Evolutionary conservation across 2,329 filamentous ascomycete species (phyloP), one percentile per base, ranked within the genome.

Genomic region (Arthroderma uncinatum): DNA sequence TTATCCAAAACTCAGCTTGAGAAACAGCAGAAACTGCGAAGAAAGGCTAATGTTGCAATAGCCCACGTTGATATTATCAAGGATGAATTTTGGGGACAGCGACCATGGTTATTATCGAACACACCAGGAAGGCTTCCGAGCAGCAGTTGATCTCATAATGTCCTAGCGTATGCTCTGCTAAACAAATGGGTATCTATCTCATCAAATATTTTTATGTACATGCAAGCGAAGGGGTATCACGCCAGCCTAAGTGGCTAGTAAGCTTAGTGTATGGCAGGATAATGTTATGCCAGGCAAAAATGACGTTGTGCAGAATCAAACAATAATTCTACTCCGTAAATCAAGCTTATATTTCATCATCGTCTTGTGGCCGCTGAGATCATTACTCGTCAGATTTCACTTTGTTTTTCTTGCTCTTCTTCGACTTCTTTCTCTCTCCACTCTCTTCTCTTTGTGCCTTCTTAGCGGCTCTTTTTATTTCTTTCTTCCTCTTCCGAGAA

Each of bases 41-140:
- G 81, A 59, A 96, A 95, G 71, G 91, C 90, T 0, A 80, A 80
- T 54, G 84, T 98, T 48, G 81, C 88, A 36, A 79, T 94, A 37
- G 85, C 91, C 67, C 90, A 97, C 75, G 74, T 93, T 59, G 93
- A 98, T 73, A 87, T 98, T 65, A 97, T 98, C 72, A 90, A 87
- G 65, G 89, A 97, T 71, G 87, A 89, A 2, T 98, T 98, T 68
- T 98, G 93, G 93, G 80, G 89, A 62, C 80, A 79, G 65, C 79
- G 91, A 67, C 90, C 91, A 1, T 97, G 91, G 89, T 78, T 93
- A 57, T 68, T 91, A 55, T 87, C 85, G 1, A 85, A 86, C 62
- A 86, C 83, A 70, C 85, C 85, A 4, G 86, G 86, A 21, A 85
- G 81, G 66, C 76, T 85, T 64, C 83, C 83, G n/a, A 55, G 83